A percentile compares a stretch with the other conserved stretches of the same genome.
These are phyloP conservation scores for Garcia nutans DNA, from an alignment of 345 rosid species.

Conservation along the genomic window DNA sequence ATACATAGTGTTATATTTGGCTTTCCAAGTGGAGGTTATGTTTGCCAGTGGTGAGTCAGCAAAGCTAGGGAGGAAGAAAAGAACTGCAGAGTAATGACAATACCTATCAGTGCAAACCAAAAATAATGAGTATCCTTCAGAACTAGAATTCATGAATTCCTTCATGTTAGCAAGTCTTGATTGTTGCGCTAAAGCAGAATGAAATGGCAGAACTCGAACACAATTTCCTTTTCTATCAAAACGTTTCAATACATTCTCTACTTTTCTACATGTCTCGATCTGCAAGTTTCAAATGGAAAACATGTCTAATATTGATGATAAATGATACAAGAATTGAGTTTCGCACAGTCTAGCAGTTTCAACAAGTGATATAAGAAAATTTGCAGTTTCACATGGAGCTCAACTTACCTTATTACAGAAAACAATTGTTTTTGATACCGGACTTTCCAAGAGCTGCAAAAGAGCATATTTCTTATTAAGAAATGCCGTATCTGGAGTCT, in stretches of 20 bases:
- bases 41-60: neutral
- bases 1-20: neutral
- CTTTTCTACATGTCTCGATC: conserved; percentile 97
- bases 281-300: conserved; percentile 28
- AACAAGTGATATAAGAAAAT: neutral
- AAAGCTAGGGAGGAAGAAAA: neutral
- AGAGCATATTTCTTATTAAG: conserved; percentile 78
- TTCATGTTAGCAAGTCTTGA: conserved; percentile 69
- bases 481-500: conserved; percentile 71
- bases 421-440: conserved; percentile 71
- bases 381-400: conserved; percentile 7
- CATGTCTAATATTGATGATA: neutral
- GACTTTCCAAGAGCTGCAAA: conserved; percentile 57
- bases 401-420: conserved; percentile 79
- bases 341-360: neutral
- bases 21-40: neutral
- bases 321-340: neutral
- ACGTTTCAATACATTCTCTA: conserved; percentile 79
- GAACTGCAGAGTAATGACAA: neutral
- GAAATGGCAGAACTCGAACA: conserved; percentile 67
- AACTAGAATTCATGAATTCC: conserved; percentile 53
- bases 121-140: conserved; percentile 47
- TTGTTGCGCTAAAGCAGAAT: conserved; percentile 79
- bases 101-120: conserved; percentile 92
- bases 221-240: conserved; percentile 60